Percentiles rank a stretch among this genome's conserved stretches.
Evolutionary conservation across 148 eudicot genomes (phyloP).

Genomic region (Arbutus unedo): DNA sequence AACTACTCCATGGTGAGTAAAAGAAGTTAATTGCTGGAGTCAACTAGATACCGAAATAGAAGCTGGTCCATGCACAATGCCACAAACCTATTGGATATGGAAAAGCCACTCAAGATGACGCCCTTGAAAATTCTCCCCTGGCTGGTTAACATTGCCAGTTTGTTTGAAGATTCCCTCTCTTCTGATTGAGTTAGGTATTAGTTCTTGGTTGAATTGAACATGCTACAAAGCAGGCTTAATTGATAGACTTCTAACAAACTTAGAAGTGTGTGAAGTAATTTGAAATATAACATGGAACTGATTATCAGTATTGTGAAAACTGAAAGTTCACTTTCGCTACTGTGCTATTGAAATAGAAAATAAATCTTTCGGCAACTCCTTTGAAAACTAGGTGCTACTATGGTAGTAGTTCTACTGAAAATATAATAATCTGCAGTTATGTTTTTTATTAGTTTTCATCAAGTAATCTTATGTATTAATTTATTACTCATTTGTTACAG

Average conservation of each 20-base stretch:
- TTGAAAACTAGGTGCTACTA: not conserved
- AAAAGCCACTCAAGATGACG: not conserved
- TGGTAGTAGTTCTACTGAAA: not conserved
- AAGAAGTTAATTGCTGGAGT: not conserved
- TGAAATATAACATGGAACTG: not conserved
- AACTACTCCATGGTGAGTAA: not conserved
- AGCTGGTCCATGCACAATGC: not conserved
- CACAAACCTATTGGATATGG: not conserved
- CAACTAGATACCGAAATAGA: not conserved
- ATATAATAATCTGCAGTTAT: not conserved
- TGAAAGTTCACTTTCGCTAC: not conserved
- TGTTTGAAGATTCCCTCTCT: not conserved
- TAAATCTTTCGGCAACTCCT: not conserved
- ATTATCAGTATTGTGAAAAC: not conserved
- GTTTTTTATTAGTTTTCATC: not conserved
- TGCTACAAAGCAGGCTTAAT: not conserved
- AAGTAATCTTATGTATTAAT: not conserved
- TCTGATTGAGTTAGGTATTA: not conserved
- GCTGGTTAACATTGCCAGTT: not conserved
- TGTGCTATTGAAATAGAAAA: not conserved
- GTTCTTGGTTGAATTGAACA: not conserved
- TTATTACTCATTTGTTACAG: conserved; percentile 35
- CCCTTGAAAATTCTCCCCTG: not conserved
- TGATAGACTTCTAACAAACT: not conserved
- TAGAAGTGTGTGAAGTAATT: not conserved